These are phyloP conservation scores for Linum lewisii DNA, from an alignment of 345 rosid genomes.

Conservation along the genomic window DNA sequence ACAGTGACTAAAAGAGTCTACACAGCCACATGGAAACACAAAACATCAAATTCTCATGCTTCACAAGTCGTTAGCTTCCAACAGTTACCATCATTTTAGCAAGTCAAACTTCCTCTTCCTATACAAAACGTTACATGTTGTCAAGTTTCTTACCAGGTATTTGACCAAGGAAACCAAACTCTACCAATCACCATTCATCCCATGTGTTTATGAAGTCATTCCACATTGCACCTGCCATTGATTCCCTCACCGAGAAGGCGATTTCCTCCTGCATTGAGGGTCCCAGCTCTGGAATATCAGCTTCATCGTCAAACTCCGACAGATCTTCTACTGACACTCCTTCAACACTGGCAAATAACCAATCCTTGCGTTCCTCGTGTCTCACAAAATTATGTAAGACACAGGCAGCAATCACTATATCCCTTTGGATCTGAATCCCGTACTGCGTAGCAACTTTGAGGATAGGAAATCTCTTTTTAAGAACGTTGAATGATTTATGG, in stretches of 20 bases:
- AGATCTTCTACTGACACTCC: constrained; percentile 30
- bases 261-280: constrained; percentile 37
- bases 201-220: constrained; percentile 59
- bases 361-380: constrained; percentile 56
- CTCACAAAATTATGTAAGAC: constrained; percentile 61
- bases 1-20: too few species aligned
- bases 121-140: too few species aligned
- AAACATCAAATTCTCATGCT: too few species aligned
- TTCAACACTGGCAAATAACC: constrained; percentile 45
- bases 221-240: constrained; percentile 64
- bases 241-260: constrained; percentile 43
- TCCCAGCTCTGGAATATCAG: constrained; percentile 37
- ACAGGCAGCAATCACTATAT: constrained; percentile 70
- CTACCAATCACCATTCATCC: constrained; percentile 15
- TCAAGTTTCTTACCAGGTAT: too few species aligned
- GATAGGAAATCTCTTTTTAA: constrained; percentile 65
- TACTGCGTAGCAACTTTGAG: constrained; percentile 66
- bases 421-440: constrained; percentile 70
- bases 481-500: constrained; percentile 36
- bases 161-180: neutral
- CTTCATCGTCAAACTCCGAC: constrained; percentile 39
- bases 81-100: too few species aligned
- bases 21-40: too few species aligned
- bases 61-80: too few species aligned
- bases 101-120: too few species aligned